A percentile compares a stretch with the other conserved stretches of the same genome.
Conservation (phyloP, 306 rosid species). For the Dryas alaskensis region DNA sequence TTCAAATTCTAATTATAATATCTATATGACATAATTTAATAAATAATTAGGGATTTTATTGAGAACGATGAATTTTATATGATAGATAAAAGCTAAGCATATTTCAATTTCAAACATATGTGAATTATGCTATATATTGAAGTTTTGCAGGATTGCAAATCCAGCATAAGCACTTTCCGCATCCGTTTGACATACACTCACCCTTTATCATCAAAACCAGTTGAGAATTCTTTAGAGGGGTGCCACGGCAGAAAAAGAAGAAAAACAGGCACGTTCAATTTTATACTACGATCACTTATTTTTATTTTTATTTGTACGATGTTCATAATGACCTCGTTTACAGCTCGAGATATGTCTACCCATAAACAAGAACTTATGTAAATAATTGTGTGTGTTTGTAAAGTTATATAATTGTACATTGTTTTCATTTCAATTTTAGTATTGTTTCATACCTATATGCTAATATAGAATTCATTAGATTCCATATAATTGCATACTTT, state of each 20-base stretch:
- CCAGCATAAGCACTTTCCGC: slow-evolving; percentile 47
- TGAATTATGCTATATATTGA: slow-evolving; percentile 28
- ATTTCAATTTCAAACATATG: slow-evolving; percentile 12
- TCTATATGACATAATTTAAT: not conserved
- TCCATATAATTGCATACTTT: too few relatives aligned
- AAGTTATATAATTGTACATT: not conserved
- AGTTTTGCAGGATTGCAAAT: slow-evolving; percentile 63
- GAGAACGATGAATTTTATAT: not conserved
- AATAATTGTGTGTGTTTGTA: not conserved
- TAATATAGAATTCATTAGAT: not conserved
- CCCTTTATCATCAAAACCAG: slow-evolving; percentile 29
- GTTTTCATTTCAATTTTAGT: not conserved
- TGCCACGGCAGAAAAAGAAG: slow-evolving; percentile 54
- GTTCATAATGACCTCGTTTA: not conserved
- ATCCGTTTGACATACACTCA: slow-evolving; percentile 62
- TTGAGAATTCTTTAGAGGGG: slow-evolving; percentile 33
- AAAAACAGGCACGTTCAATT: slow-evolving; percentile 55
- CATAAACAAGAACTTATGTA: not conserved
- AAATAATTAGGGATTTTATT: too few relatives aligned
- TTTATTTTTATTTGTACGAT: slow-evolving; percentile 1
- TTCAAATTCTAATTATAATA: not conserved
- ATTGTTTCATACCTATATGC: not conserved
- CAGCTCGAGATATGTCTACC: not conserved
- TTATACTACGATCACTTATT: not conserved
- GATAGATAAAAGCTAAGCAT: not conserved